Evolutionary conservation across 257 asterid species (phyloP), one percentile per base, ranked within the genome.

Genomic region (Ilex asprella): DNA sequence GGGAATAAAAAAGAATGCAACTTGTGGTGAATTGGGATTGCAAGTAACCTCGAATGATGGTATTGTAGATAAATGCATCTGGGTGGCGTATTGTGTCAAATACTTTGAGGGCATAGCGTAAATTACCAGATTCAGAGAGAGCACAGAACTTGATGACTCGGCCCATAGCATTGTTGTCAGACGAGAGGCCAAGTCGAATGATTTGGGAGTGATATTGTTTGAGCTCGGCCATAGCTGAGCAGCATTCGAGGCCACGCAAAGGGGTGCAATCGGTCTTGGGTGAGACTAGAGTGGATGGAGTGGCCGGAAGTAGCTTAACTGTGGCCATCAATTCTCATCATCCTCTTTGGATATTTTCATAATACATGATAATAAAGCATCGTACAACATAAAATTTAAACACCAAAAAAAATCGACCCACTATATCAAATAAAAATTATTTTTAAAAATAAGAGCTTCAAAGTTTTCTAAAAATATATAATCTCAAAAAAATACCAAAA

Each of bases 191-290:
- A 53, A 73, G 84, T 79, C 81, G 83, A 81, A 83, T 60, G 57
- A 83, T 58, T 52, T 75, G 86, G 68, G 86, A 82, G 57, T 87
- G 96, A 78, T 73, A 69, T 31, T 83, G 94, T 67, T 67, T 75
- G 72, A 88, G 86, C 63, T 79, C 89, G 35, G 74, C 77, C 83
- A 88, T 76, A 50, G 87, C 64, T 50, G 89, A 79, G 66, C 96
- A 85, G 47, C 64, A 69, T 2, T 83, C 76, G 47, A 86, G 83
- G 30, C 70, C 72, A 67, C 65, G 73, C 16, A 72, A 51, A 14
- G 69, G 70, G 1, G 73, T 59, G 30, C 2, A 50, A 11, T 50
- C 14, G 55, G 76, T 39, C 47, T 60, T 72, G 59, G 75, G 51
- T 43, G 76, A 63, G 56, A 75, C 39, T 75, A 51, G 44, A 75